These are phyloP conservation scores for Solanum rostratum DNA, from an alignment of 257 asterid genomes.

Conservation along the genomic window DNA sequence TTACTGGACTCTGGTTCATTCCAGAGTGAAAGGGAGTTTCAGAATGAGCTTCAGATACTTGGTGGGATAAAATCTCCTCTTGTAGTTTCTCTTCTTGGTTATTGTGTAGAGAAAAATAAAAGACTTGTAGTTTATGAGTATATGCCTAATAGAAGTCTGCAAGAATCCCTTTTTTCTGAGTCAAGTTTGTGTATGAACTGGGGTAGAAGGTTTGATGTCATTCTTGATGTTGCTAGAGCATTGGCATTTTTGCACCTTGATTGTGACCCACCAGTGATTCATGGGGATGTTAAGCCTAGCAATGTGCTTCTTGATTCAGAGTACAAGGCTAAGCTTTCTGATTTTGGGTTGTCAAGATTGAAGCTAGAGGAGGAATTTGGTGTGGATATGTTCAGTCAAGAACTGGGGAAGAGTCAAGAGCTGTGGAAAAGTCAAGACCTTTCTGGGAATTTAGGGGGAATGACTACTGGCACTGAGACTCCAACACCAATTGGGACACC, in stretches of 20 bases:
- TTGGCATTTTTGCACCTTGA: slow-evolving; percentile 74
- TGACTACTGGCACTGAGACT: slow-evolving; percentile 37
- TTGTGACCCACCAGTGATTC: slow-evolving; percentile 91
- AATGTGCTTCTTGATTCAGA: slow-evolving; percentile 86
- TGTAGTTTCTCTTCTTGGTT: slow-evolving; percentile 71
- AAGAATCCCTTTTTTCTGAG: slow-evolving; percentile 66
- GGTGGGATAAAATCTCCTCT: slow-evolving; percentile 57
- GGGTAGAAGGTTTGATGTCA: slow-evolving; percentile 55
- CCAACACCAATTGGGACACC: slow-evolving; percentile 41
- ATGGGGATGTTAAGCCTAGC: slow-evolving; percentile 98
- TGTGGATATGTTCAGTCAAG: slow-evolving; percentile 78
- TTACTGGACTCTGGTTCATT: slow-evolving; percentile 50
- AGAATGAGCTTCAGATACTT: slow-evolving; percentile 73
- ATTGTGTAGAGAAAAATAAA: slow-evolving; percentile 49
- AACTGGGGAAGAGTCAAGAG: slow-evolving; percentile 51
- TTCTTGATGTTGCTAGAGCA: slow-evolving; percentile 74
- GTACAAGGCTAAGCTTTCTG: slow-evolving; percentile 77
- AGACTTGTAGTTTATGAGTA: slow-evolving; percentile 82
- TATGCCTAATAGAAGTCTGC: slow-evolving; percentile 86
- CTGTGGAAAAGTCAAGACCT: slow-evolving; percentile 68
- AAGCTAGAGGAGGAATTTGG: slow-evolving; percentile 70
- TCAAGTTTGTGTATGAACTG: slow-evolving; percentile 46
- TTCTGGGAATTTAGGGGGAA: slow-evolving; percentile 44
- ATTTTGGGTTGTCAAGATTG: slow-evolving; percentile 89
- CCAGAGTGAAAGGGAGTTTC: slow-evolving; percentile 80